Evolutionary conservation across 2,329 filamentous ascomycete species (phyloP), one percentile per base, ranked within the genome.

Genomic region (Exserohilum rostratum): DNA sequence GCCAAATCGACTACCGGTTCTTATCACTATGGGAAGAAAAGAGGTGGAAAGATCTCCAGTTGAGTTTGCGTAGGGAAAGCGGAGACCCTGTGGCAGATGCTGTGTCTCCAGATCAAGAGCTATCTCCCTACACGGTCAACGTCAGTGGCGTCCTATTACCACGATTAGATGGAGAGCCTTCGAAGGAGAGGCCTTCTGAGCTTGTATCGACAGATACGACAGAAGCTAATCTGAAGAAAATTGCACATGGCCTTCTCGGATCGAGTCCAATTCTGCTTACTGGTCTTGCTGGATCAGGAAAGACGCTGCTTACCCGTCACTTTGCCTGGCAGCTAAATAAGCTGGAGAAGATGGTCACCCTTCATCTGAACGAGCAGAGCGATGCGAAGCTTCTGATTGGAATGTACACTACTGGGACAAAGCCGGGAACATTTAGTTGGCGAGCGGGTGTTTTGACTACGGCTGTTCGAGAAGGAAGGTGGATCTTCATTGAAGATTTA

Each of bases 291-390:
- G 93, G 96, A 17, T 90, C 90, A 29, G 95, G 95, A 46, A 99
- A 99, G 79, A 97, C 95, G 0, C 87, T 90, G 0, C 77, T 96
- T 17, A 85, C 96, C 12, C 89, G 91, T 61, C 89, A 97, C 71
- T 84, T 93, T 56, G 93, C 93, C 20, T 85, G 85, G 66, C 85
- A 89, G 63, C 84, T 98, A 50, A 90, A 90, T 57, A 91, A 91
- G 76, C 85, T 90, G 18, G 84, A 87, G 5, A 86, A 85, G 55
- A 92, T 99, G 87, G 89, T 99, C 47, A 98, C 93, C 3, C 82
- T 99, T 27, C 93, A 99, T 75, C 81, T 99, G 30, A 99, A 99
- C 71, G 95, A 98, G 76, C 96, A 99, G 75, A 98, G 93, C 2
- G 95, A 99, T 76, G 93, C 93, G 0, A 99, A 99, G 76, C 90